Evolutionary conservation across 768 basidiomycete species (phyloP).

Genomic region (Tylopilus rubrobrunneus): DNA sequence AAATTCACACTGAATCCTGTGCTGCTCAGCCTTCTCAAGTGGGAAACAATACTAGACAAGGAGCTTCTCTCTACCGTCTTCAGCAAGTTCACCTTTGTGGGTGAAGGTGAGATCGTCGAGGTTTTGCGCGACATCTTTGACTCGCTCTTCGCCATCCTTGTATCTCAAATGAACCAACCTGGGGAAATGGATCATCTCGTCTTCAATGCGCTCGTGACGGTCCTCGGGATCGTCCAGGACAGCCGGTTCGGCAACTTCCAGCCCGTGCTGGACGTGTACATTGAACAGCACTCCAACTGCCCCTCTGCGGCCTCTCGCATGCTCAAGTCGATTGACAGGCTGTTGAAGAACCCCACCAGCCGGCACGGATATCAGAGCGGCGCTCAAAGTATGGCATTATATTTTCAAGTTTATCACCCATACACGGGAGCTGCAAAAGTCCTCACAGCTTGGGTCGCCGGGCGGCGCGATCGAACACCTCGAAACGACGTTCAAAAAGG

Average conservation of each 20-base stretch:
- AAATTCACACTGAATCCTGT: slow-evolving; percentile 88
- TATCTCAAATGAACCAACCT: slow-evolving; percentile 66
- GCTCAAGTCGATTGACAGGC: slow-evolving; percentile 81
- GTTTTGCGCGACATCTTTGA: slow-evolving; percentile 90
- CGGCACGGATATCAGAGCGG: slow-evolving; percentile 75
- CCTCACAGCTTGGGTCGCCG: slow-evolving; percentile 73
- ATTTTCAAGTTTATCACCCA: slow-evolving; percentile 92
- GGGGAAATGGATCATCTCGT: slow-evolving; percentile 83
- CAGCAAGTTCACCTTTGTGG: slow-evolving; percentile 84
- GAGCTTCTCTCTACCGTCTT: slow-evolving; percentile 69
- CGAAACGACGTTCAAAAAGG: slow-evolving; percentile 80
- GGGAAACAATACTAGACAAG: slow-evolving; percentile 67
- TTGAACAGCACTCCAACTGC: slow-evolving; percentile 82
- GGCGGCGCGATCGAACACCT: slow-evolving; percentile 82
- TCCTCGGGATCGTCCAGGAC: slow-evolving; percentile 90
- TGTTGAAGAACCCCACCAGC: slow-evolving; percentile 71
- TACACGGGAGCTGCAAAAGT: too few species aligned
- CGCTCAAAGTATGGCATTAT: slow-evolving; percentile 95
- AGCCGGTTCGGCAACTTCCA: slow-evolving; percentile 94
- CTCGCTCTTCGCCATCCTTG: slow-evolving; percentile 84
- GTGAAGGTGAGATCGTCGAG: slow-evolving; percentile 93
- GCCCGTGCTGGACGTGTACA: slow-evolving; percentile 89
- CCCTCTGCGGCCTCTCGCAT: slow-evolving; percentile 80
- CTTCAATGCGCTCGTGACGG: slow-evolving; percentile 86
- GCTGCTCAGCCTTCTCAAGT: slow-evolving; percentile 72